Evolutionary conservation across 192 early-diverging fungal species (phyloP).

Genomic region (Rhizoclosmatium sp.): DNA sequence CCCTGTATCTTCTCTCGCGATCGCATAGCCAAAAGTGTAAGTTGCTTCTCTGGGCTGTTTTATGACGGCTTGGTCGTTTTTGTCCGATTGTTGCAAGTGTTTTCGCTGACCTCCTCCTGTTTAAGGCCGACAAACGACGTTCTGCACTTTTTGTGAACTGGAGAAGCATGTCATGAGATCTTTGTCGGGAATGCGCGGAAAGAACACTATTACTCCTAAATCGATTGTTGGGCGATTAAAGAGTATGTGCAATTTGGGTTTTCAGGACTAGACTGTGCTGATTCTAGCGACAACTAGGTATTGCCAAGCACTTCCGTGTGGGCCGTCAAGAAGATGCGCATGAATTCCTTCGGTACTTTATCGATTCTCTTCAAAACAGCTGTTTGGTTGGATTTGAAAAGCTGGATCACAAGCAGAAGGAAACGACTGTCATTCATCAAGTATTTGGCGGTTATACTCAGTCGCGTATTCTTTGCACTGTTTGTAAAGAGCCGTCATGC

Average conservation of each 20-base stretch:
- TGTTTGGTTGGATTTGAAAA: constrained; percentile 62
- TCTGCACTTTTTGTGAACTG: constrained; percentile 79
- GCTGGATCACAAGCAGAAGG: constrained; percentile 72
- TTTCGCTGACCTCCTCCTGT: neutral
- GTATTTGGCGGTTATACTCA: constrained; percentile 87
- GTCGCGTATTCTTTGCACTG: constrained; percentile 76
- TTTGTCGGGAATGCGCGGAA: constrained; percentile 47
- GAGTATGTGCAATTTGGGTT: constrained; percentile 47
- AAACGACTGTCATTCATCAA: constrained; percentile 76
- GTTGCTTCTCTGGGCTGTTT: neutral
- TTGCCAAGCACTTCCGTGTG: constrained; percentile 78
- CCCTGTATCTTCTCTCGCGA: constrained; percentile 26
- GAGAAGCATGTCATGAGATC: constrained; percentile 71
- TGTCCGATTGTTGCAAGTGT: neutral
- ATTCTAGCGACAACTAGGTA: constrained; percentile 24
- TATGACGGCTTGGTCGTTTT: neutral
- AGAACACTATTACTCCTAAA: constrained; percentile 65
- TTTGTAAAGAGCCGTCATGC: constrained; percentile 76
- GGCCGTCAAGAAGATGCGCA: constrained; percentile 92
- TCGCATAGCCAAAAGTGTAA: constrained; percentile 42
- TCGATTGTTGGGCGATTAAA: constrained; percentile 69
- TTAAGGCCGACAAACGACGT: constrained; percentile 59
- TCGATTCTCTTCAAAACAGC: constrained; percentile 76
- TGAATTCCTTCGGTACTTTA: constrained; percentile 78
- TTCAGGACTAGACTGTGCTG: neutral